A percentile compares a stretch with the other conserved stretches of the same genome.
phyloP scores from a whole-genome alignment of 2,329 filamentous ascomycete genomes.

The Aspergillus pseudotamarii region DNA sequence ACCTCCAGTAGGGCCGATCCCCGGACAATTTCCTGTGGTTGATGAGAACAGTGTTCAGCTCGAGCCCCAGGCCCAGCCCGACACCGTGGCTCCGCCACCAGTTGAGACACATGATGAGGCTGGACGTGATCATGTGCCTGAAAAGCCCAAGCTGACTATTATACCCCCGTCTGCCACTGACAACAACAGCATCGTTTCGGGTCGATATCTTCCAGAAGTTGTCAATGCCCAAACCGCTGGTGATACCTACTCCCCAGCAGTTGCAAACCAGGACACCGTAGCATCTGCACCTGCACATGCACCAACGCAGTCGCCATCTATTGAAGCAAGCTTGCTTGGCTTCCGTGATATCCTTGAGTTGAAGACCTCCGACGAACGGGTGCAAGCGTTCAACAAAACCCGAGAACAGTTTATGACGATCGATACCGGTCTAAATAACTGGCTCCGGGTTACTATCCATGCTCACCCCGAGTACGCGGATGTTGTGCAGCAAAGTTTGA shows the following conservation, averaged over 20 bases:
- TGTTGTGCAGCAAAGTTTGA: constrained; percentile 41
- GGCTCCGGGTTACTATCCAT: constrained; percentile 55
- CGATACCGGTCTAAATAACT: constrained; percentile 72
- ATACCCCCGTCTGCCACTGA: constrained; percentile 29
- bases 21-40: constrained; percentile 25
- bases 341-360: constrained; percentile 80
- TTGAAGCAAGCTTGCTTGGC: constrained; percentile 51
- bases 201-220: constrained; percentile 16
- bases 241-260: constrained; percentile 3
- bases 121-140: constrained; percentile 15
- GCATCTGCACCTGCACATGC: constrained; percentile 14
- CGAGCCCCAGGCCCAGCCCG: not conserved
- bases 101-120: constrained; percentile 10
- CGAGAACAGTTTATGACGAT: constrained; percentile 70
- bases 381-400: constrained; percentile 72
- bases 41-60: constrained; percentile 13
- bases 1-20: constrained; percentile 13
- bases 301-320: constrained; percentile 18
- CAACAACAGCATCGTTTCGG: constrained; percentile 18
- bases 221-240: constrained; percentile 14
- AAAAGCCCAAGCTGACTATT: constrained; percentile 36
- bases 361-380: constrained; percentile 66
- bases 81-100: constrained; percentile 1
- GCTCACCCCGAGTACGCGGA: constrained; percentile 57
- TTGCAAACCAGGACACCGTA: constrained; percentile 9